Base-by-base conservation (phyloP, 2,329 filamentous ascomycete genomes). In the Phyllachora maydis region DNA sequence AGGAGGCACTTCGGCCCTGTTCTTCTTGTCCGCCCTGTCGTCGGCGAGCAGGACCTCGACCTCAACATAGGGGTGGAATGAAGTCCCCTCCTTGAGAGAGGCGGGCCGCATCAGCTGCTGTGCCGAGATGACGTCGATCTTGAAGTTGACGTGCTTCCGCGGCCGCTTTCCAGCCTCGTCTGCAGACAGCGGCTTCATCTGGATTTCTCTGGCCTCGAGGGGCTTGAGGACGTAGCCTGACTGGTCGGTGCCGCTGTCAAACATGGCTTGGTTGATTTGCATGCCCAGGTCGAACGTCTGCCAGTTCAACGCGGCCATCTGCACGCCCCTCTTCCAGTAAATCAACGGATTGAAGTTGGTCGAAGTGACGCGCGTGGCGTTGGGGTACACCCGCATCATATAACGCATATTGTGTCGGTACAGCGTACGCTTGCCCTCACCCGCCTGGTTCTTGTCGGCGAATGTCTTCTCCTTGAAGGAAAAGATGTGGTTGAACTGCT, bases 291-390 rank as follows among this genome's bases (percentile, higher is more conserved):
- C 88, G 40, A 90, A 93, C 0, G 83, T 95, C 49, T 98, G 88
- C 85, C 88, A 95, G 49, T 98, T 98, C 31, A 95, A 59, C 1
- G 88, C 88, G 9, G 77, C 82, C 85, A 98, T 95, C 49, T 98
- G 88, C 11, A 93, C 88, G 16, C 88, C 88, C 20, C 81, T 72
- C 24, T 85, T 72, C 88, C 88, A 98, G 43, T 88, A 91, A 31
- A 74, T 71, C 32, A 92, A 64, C 1, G 88, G 88, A 38, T 93
- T 82, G 40, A 93, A 95, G 49, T 98, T 98, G 36, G 75, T 79
- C 1, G 88, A 95, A 16, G 67, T 69, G 27, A 95, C 59, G 14
- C 88, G 74, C 35, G 68, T 71, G 18, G 67, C 72, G 26, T 79
- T 76, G 5, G 88, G 88, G 41, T 98, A 98, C 7, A 95, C 82